phyloP scores from a whole-genome alignment of 345 rosid species.

The Noccaea caerulescens region DNA sequence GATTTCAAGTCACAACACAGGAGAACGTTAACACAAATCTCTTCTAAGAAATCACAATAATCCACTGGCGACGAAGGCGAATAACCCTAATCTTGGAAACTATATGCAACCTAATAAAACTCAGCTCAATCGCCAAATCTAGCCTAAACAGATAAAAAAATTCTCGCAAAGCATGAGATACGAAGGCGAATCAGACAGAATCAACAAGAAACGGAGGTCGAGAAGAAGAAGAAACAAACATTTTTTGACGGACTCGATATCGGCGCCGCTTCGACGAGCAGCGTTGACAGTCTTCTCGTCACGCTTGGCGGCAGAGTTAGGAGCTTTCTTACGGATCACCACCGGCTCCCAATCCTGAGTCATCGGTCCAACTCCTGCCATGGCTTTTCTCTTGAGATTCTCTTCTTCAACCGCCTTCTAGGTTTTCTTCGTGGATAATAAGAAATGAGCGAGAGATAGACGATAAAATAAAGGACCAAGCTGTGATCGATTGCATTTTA shows the following conservation, averaged over 20 bases:
- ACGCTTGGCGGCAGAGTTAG: slow-evolving; percentile 71
- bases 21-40: slow-evolving; percentile 10
- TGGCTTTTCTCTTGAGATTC: slow-evolving; percentile 23
- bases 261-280: slow-evolving; percentile 83
- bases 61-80: not conserved
- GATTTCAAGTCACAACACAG: slow-evolving; percentile 4
- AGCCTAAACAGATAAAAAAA: not conserved
- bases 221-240: slow-evolving; percentile 50
- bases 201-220: not conserved
- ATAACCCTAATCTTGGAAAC: slow-evolving; percentile 13
- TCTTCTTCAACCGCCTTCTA: slow-evolving; percentile 26
- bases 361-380: slow-evolving; percentile 78
- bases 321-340: slow-evolving; percentile 74
- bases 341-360: slow-evolving; percentile 91
- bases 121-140: slow-evolving; percentile 19
- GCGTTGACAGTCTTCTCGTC: slow-evolving; percentile 90
- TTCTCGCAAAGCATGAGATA: not conserved
- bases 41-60: not conserved
- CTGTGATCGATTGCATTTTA: slow-evolving; percentile 10
- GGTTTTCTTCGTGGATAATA: slow-evolving; percentile 33
- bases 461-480: not conserved
- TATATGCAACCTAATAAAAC: not conserved
- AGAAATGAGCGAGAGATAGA: not conserved
- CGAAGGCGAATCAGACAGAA: not conserved
- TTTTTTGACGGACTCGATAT: slow-evolving; percentile 70